Base-by-base conservation (phyloP, 2,329 filamentous ascomycete genomes). In the Anisogramma anomala region DNA sequence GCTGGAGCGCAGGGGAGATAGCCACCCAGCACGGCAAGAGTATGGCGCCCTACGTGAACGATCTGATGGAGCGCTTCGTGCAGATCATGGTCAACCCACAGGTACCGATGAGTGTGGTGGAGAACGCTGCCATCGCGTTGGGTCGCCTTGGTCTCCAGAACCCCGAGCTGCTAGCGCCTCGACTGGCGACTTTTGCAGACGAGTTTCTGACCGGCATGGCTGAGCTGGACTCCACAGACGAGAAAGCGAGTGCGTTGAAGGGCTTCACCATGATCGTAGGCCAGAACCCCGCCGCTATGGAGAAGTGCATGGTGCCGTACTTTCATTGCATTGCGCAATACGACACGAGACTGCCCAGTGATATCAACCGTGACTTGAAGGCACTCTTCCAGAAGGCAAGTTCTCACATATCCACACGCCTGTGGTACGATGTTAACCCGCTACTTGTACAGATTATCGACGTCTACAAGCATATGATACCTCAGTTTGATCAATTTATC, bases 1-100 rank as follows among this genome's bases (percentile, higher is more conserved):
- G 89, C 65, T 98, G 91, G 91, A 93, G 88, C 6, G 80, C 79
- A 18, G 91, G 91, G 31, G 91, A 98, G 65, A 91, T 96, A 47
- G 78, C 87, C 13, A 79, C 94, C 60, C 79, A 85, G 47, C 72
- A 84, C 57, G 76, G 79, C 50, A 77, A 79, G 47, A 77, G 72
- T 40, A 84, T 95, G 76, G 71, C 71, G 1, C 82, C 81, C 1
- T 94, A 82, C 57, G 74, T 87, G 8, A 78, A 84, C 17, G 75
- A 82, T 47, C 67, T 98, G 13, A 78, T 94, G 44, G 73, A 81
- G 47, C 78, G 82, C 28, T 76, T 93, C 20, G 74, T 86, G 28
- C 75, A 82, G 41, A 95, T 96, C 51, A 77, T 96, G 51, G 79
- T 79, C 55, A 91, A 89, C 58, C 79, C 82, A 14, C 79, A 84